These are phyloP conservation scores for Saxophila tyrrhenica DNA, from an alignment of 495 filamentous ascomycete genomes.

Conservation along the genomic window DNA sequence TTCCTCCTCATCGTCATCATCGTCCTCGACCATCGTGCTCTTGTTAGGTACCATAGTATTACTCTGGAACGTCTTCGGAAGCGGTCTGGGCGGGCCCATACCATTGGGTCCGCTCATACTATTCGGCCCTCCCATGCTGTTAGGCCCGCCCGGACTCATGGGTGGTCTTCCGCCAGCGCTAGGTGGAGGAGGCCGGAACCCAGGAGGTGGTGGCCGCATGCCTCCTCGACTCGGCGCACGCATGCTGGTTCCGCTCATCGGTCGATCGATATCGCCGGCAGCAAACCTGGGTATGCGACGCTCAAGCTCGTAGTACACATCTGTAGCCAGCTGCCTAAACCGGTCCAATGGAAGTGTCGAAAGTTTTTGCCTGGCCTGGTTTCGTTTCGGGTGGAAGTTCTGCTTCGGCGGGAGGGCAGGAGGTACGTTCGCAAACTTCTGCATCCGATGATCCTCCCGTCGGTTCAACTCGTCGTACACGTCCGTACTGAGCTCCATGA, in stretches of 20 bases:
- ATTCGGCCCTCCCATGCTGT: background rate
- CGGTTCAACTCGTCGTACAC: conserved; percentile 92
- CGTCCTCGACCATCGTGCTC: conserved; percentile 96
- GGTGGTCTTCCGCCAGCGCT: conserved; percentile 9
- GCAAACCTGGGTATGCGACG: conserved; percentile 76
- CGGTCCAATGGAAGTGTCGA: conserved; percentile 71
- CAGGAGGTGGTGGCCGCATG: conserved; percentile 13
- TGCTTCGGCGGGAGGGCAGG: conserved; percentile 67
- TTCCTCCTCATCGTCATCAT: conserved; percentile 62
- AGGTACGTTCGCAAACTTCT: conserved; percentile 47
- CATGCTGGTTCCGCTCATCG: conserved; percentile 55
- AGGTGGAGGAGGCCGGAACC: conserved; percentile 7
- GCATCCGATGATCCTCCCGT: conserved; percentile 52
- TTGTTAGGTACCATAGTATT: conserved; percentile 96
- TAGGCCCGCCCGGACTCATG: conserved; percentile 1
- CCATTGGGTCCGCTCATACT: conserved; percentile 20
- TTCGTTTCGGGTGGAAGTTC: conserved; percentile 91
- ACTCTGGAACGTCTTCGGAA: conserved; percentile 83
- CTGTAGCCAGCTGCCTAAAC: conserved; percentile 84
- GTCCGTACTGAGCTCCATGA: conserved; percentile 93
- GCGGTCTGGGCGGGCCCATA: conserved; percentile 39
- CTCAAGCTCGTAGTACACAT: conserved; percentile 92
- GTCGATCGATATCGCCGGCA: conserved; percentile 51
- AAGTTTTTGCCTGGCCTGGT: conserved; percentile 89
- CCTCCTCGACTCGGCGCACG: conserved; percentile 40